phyloP scores from a whole-genome alignment of 352 stramenopile species.

The Albugo laibachii region DNA sequence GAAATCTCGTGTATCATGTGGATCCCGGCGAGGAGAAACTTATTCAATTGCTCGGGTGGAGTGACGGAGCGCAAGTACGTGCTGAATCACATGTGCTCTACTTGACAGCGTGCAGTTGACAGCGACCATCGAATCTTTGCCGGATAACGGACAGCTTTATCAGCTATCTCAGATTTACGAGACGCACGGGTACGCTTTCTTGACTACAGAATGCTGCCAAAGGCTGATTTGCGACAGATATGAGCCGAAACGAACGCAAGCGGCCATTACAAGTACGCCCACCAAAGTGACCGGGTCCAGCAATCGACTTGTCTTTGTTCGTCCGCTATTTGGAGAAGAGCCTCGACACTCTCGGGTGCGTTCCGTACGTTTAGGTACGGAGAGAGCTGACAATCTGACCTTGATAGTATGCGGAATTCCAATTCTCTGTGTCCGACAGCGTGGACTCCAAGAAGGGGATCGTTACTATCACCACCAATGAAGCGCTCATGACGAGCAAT shows the following conservation, averaged over 20 bases:
- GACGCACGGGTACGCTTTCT: constrained; percentile 45
- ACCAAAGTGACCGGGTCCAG: constrained; percentile 61
- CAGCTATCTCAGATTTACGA: constrained; percentile 81
- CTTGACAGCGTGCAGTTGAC: constrained; percentile 17
- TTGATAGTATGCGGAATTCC: constrained; percentile 60
- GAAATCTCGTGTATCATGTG: constrained; percentile 57
- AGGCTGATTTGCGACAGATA: constrained; percentile 13
- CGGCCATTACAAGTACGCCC: constrained; percentile 28
- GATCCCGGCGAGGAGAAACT: constrained; percentile 47
- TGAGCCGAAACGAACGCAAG: constrained; percentile 56
- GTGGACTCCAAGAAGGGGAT: constrained; percentile 38
- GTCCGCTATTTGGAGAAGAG: constrained; percentile 27
- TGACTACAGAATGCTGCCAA: background rate
- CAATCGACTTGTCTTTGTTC: constrained; percentile 70
- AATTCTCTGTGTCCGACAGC: constrained; percentile 67
- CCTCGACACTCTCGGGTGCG: no score
- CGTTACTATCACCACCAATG: constrained; percentile 47
- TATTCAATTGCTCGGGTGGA: constrained; percentile 68
- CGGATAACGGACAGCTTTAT: constrained; percentile 61
- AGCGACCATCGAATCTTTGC: constrained; percentile 67
- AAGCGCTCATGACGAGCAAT: constrained; percentile 58
- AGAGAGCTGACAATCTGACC: background rate
- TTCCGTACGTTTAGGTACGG: background rate
- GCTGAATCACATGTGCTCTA: background rate
- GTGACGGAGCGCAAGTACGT: constrained; percentile 9